Percentiles rank a stretch among this genome's conserved stretches.
phyloP scores from a whole-genome alignment of 495 filamentous ascomycete genomes.

The Podospora appendiculata region DNA sequence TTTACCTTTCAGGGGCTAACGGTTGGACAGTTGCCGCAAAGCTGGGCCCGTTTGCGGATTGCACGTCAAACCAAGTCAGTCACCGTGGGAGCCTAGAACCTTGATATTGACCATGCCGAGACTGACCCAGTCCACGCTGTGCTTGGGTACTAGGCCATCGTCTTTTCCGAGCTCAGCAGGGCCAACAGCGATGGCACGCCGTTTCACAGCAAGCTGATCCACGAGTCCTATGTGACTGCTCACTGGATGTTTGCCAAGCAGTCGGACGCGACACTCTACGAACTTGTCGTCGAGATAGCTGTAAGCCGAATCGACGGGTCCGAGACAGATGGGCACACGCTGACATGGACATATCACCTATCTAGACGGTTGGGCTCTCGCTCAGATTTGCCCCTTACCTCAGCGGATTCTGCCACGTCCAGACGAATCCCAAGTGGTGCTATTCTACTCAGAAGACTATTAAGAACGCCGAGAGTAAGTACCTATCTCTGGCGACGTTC shows the following conservation, averaged over 20 bases:
- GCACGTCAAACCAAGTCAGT: conserved; percentile 58
- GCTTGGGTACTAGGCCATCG: conserved; percentile 43
- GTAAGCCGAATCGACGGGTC: conserved; percentile 17
- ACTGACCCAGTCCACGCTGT: not conserved
- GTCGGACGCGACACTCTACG: conserved; percentile 29
- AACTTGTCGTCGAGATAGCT: conserved; percentile 55
- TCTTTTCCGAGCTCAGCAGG: conserved; percentile 45
- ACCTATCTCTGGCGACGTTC: not conserved
- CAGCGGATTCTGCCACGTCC: conserved; percentile 49
- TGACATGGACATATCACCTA: not conserved
- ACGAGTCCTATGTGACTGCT: conserved; percentile 36
- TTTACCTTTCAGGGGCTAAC: not conserved
- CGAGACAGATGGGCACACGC: not conserved
- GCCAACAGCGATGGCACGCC: conserved; percentile 30
- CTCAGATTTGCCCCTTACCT: conserved; percentile 40
- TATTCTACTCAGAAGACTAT: conserved; percentile 47
- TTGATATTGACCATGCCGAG: not conserved
- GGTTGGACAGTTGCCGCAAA: conserved; percentile 39
- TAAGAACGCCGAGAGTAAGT: conserved; percentile 47
- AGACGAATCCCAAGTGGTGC: conserved; percentile 52
- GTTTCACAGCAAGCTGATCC: conserved; percentile 35
- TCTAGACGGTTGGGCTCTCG: conserved; percentile 36
- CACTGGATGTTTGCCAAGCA: conserved; percentile 28
- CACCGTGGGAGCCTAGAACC: no score
- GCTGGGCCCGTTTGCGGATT: conserved; percentile 54